Conservation (phyloP, 164 flowering plant species). For the Echeveria elegans region DNA sequence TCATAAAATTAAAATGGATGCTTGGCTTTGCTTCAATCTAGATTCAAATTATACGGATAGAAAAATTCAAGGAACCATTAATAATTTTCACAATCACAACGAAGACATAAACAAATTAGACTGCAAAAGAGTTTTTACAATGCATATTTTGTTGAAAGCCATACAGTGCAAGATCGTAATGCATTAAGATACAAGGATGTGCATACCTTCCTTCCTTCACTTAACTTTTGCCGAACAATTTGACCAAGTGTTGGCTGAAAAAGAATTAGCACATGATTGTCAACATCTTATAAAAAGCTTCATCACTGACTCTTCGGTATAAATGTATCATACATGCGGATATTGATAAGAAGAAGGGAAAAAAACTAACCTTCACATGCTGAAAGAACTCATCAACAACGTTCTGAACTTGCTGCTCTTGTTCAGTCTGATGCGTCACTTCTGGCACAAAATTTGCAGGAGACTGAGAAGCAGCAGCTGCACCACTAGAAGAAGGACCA, state of each 20-base stretch:
- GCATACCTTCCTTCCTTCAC: constrained; percentile 83
- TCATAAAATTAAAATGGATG: too few species aligned
- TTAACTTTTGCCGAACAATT: constrained; percentile 70
- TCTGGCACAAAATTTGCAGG: constrained; percentile 22
- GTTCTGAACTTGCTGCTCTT: constrained; percentile 50
- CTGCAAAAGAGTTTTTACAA: neutral
- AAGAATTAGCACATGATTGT: constrained; percentile 10
- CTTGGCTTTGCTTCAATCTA: too few species aligned
- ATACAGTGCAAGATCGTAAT: neutral
- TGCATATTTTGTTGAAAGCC: neutral
- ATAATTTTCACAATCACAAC: too few species aligned
- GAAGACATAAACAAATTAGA: too few species aligned
- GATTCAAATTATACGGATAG: too few species aligned
- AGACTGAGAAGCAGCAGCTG: constrained; percentile 31
- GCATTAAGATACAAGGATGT: neutral
- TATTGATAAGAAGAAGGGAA: too few species aligned
- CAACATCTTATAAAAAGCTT: neutral
- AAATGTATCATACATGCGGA: neutral
- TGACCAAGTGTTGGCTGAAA: constrained; percentile 83
- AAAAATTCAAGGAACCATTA: too few species aligned
- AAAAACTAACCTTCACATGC: constrained; percentile 51
- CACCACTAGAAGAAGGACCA: constrained; percentile 30
- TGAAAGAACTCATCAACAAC: constrained; percentile 72
- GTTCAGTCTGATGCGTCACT: constrained; percentile 31
- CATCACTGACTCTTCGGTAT: neutral